Percentiles rank a stretch among this genome's conserved stretches.
phyloP scores from a whole-genome alignment of 768 basidiomycete species.

The Termitomyces sp. region DNA sequence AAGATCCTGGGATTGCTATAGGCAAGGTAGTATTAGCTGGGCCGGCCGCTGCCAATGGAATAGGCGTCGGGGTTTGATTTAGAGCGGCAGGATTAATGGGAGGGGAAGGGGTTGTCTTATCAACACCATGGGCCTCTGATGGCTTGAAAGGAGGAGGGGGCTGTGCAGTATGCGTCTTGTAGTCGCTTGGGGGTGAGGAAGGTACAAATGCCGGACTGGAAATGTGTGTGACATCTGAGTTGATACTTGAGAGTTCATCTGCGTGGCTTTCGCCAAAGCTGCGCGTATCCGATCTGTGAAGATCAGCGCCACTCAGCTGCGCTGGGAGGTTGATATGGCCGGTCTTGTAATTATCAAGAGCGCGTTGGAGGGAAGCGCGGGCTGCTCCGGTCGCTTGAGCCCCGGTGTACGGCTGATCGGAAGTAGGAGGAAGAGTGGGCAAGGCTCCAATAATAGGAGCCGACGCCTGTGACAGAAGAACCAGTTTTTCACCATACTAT shows the following conservation, averaged over 20 bases:
- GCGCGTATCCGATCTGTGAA: conserved; percentile 68
- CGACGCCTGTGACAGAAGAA: conserved; percentile 70
- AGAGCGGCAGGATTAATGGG: conserved; percentile 22
- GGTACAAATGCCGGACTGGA: conserved; percentile 29
- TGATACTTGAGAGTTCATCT: conserved; percentile 61
- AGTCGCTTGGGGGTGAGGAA: conserved; percentile 37
- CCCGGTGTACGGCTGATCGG: conserved; percentile 55
- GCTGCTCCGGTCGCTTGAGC: conserved; percentile 60
- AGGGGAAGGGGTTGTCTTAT: conserved; percentile 18
- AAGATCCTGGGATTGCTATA: conserved; percentile 28
- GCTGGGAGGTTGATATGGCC: conserved; percentile 56
- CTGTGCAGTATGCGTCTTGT: conserved; percentile 12
- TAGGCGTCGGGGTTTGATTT: conserved; percentile 16
- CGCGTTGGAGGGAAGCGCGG: conserved; percentile 72
- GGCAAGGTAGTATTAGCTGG: conserved; percentile 25
- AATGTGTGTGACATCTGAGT: conserved; percentile 22
- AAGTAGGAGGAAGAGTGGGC: conserved; percentile 64
- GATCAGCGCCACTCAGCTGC: conserved; percentile 45
- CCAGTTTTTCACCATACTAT: conserved; percentile 80
- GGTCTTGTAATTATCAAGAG: conserved; percentile 74
- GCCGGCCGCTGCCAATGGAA: conserved; percentile 22
- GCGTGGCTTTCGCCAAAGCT: conserved; percentile 88
- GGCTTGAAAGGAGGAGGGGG: conserved; percentile 13
- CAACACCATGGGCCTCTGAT: conserved; percentile 9
- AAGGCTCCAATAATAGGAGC: conserved; percentile 57